Evolutionary conservation across 345 rosid genomes (phyloP).

Genomic region (Crucihimalaya himalaica): DNA sequence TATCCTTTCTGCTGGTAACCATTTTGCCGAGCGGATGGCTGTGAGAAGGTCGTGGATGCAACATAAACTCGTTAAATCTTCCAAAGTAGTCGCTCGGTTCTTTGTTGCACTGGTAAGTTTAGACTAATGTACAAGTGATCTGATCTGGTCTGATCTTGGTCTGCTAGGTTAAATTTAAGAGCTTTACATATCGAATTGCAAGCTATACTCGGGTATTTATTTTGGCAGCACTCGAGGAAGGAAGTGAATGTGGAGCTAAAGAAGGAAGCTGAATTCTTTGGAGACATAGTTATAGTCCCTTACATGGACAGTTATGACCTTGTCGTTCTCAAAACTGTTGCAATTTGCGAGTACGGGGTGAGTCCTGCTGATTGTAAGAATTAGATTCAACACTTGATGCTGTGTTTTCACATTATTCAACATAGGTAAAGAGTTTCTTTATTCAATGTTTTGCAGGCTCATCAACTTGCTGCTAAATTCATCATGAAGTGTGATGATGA

Average conservation of each 20-base stretch:
- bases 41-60: conserved; percentile 95
- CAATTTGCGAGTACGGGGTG: conserved; percentile 88
- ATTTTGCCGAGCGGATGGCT: conserved; percentile 91
- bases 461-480: conserved; percentile 54
- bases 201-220: not conserved
- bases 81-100: conserved; percentile 77
- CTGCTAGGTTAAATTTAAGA: not conserved
- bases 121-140: not conserved
- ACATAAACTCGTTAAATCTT: conserved; percentile 67
- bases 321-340: conserved; percentile 81
- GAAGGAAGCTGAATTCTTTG: conserved; percentile 82
- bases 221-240: conserved; percentile 59
- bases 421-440: conserved; percentile 2
- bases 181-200: not conserved
- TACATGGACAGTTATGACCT: conserved; percentile 84
- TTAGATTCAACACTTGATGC: not conserved
- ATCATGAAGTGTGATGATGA: conserved; percentile 92
- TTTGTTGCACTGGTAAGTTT: conserved; percentile 78
- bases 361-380: conserved; percentile 15
- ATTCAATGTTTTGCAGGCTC: conserved; percentile 48
- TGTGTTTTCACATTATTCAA: not conserved
- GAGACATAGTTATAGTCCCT: conserved; percentile 72
- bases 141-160: conserved; percentile 1
- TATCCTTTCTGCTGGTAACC: conserved; percentile 81
- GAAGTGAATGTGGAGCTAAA: conserved; percentile 76